Evolutionary conservation across 2,329 filamentous ascomycete species (phyloP).

Genomic region (Paraconiothyrium sp.): DNA sequence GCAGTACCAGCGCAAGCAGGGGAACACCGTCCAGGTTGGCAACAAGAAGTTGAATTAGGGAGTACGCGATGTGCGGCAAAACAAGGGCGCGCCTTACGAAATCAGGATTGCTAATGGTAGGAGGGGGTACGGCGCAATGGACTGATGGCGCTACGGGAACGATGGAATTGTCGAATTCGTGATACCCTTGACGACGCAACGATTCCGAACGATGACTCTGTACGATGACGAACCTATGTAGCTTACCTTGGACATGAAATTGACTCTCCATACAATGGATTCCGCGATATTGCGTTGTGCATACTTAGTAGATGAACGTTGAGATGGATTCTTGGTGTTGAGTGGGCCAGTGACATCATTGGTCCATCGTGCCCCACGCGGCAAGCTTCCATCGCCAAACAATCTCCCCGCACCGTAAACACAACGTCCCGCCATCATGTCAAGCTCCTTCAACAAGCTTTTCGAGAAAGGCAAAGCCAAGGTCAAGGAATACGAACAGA

Average conservation of each 20-base stretch:
- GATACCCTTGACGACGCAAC: constrained; percentile 16
- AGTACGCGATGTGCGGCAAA: neutral
- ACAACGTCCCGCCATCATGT: constrained; percentile 30
- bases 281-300: neutral
- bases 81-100: neutral
- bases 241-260: neutral
- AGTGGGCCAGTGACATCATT: neutral
- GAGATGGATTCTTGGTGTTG: neutral
- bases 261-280: neutral
- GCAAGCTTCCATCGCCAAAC: neutral
- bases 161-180: constrained; percentile 9
- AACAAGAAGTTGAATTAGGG: constrained; percentile 50
- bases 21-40: constrained; percentile 45
- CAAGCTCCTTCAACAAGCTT: constrained; percentile 42
- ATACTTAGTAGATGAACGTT: neutral
- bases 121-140: neutral
- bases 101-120: no score
- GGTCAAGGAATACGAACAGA: constrained; percentile 36
- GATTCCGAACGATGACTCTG: neutral
- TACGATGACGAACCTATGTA: neutral
- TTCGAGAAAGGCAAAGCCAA: constrained; percentile 50
- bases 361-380: neutral
- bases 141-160: constrained; percentile 3
- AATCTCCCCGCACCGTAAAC: neutral
- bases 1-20: constrained; percentile 49